Evolutionary conservation across 257 asterid species (phyloP).

Genomic region (Paraleonurus japonicus): DNA sequence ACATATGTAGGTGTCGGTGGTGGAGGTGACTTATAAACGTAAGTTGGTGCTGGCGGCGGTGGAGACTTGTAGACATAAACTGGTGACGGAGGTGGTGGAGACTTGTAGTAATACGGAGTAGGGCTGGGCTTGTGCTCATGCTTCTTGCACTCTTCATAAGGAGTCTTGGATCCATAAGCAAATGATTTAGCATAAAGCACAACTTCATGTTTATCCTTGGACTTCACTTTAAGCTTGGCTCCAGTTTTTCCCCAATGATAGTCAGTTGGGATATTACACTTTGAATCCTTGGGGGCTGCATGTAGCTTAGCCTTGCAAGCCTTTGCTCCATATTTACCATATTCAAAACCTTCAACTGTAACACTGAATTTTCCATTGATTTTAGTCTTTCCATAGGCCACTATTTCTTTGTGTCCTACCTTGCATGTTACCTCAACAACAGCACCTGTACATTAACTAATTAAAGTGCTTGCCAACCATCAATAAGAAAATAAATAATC

Average conservation of each 20-base stretch:
- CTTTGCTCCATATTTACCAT: slow-evolving; percentile 53
- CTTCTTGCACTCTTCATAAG: slow-evolving; percentile 48
- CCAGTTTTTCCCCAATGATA: slow-evolving; percentile 56
- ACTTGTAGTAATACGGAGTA: slow-evolving; percentile 46
- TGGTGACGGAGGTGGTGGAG: slow-evolving; percentile 30
- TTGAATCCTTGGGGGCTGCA: slow-evolving; percentile 55
- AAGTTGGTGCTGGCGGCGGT: slow-evolving; percentile 19
- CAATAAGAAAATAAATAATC: neutral
- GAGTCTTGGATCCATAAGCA: slow-evolving; percentile 69
- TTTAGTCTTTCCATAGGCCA: slow-evolving; percentile 64
- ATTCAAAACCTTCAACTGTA: slow-evolving; percentile 46
- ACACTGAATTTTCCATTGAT: slow-evolving; percentile 58
- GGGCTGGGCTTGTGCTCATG: slow-evolving; percentile 47
- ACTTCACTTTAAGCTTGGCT: slow-evolving; percentile 50
- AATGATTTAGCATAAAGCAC: slow-evolving; percentile 62
- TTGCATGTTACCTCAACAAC: slow-evolving; percentile 62
- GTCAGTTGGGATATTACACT: slow-evolving; percentile 53
- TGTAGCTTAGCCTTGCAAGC: slow-evolving; percentile 69
- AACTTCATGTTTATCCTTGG: slow-evolving; percentile 52
- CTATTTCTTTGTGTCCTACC: slow-evolving; percentile 49
- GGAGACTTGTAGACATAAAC: slow-evolving; percentile 40
- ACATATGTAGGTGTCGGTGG: neutral
- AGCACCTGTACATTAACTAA: slow-evolving; percentile 44
- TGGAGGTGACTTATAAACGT: slow-evolving; percentile 42
- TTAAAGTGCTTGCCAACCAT: neutral